Percentiles rank a stretch among this genome's conserved stretches.
These are phyloP conservation scores for Colletotrichum lupini DNA, from an alignment of 2,329 filamentous ascomycete genomes.

Conservation along the genomic window DNA sequence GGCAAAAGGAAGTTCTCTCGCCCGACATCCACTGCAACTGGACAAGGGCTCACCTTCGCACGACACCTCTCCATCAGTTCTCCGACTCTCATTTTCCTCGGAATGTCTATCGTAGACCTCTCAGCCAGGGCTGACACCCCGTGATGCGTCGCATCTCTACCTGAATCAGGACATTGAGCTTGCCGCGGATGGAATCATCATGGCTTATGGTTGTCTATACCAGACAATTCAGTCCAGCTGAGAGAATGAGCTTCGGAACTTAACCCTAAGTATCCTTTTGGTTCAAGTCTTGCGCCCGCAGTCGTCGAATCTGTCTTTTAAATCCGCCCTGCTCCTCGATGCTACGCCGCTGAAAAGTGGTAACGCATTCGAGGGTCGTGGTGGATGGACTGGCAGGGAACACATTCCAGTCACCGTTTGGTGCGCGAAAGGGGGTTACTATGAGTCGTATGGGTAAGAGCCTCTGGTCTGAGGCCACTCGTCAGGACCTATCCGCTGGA, in stretches of 20 bases:
- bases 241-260: conserved; percentile 84
- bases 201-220: conserved; percentile 49
- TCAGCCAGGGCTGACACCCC: conserved; percentile 48
- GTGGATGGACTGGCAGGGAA: conserved; percentile 60
- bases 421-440: conserved; percentile 70
- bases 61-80: conserved; percentile 83
- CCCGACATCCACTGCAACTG: conserved; percentile 30
- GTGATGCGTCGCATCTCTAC: conserved; percentile 69
- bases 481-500: conserved; percentile 78
- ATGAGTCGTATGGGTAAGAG: conserved; percentile 84
- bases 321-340: conserved; percentile 44
- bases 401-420: conserved; percentile 67
- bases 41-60: conserved; percentile 61
- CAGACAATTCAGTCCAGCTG: conserved; percentile 56
- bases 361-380: conserved; percentile 45
- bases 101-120: conserved; percentile 67
- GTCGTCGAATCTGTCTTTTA: conserved; percentile 80
- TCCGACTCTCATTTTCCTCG: conserved; percentile 78
- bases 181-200: conserved; percentile 59
- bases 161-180: conserved; percentile 66
- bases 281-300: conserved; percentile 78
- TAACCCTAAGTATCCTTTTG: conserved; percentile 92
- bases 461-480: conserved; percentile 78
- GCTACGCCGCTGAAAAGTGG: conserved; percentile 64
- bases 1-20: conserved; percentile 58